Conservation (phyloP, 78 protist species). For the Dictyostelium citrinum region DNA sequence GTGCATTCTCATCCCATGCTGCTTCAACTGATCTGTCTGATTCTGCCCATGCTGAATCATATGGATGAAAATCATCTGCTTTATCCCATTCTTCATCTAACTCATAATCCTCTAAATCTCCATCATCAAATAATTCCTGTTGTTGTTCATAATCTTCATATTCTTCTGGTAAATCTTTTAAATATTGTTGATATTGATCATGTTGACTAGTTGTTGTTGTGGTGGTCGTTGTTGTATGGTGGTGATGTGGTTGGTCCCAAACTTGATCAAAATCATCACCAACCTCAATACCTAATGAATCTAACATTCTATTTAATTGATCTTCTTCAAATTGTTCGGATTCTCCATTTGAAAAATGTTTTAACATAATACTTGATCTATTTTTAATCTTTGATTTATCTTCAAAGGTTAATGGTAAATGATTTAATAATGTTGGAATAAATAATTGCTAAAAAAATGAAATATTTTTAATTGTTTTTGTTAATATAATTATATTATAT, state of each 20-base stretch:
- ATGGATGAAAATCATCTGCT: slow-evolving; percentile 18
- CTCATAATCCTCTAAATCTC: slow-evolving; percentile 5
- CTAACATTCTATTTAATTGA: slow-evolving; percentile 44
- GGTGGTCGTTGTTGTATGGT: neutral
- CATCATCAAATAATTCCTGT: neutral
- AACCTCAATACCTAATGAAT: slow-evolving; percentile 23
- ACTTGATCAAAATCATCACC: slow-evolving; percentile 14
- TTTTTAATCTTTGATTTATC: slow-evolving; percentile 52
- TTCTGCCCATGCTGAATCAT: slow-evolving; percentile 42
- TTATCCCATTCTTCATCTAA: neutral
- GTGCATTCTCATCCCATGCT: slow-evolving; percentile 64
- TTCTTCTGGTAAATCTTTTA: neutral
- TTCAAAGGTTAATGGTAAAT: neutral
- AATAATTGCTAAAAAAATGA: slow-evolving; percentile 27
- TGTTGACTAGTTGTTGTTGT: neutral
- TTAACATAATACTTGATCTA: slow-evolving; percentile 35
- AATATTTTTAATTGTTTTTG: neutral
- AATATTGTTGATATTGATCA: neutral
- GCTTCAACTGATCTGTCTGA: slow-evolving; percentile 32
- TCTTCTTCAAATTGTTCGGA: slow-evolving; percentile 4
- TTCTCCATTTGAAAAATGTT: slow-evolving; percentile 15
- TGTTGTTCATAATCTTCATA: slow-evolving; percentile 16
- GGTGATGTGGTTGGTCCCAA: slow-evolving; percentile 18
- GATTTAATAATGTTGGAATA: slow-evolving; percentile 4
- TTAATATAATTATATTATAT: neutral